These are phyloP conservation scores for Quercus tomentella DNA, from an alignment of 331 rosid species.

Conservation along the genomic window DNA sequence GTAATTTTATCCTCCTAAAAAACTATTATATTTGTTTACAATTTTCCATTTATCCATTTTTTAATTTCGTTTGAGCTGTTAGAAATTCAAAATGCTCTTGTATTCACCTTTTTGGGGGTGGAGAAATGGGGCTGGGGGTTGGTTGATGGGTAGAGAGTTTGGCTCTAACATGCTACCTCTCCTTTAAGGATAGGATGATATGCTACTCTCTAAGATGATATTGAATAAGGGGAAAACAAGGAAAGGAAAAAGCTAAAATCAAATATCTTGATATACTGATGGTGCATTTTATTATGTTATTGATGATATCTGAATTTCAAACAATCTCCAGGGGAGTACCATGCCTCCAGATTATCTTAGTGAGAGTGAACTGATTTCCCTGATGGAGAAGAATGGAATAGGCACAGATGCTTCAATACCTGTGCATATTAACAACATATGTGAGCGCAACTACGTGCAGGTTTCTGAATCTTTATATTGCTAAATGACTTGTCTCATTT, in stretches of 20 bases:
- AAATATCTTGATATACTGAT: background rate
- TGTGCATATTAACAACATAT: constrained; percentile 93
- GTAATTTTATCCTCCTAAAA: constrained; percentile 13
- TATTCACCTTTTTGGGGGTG: background rate
- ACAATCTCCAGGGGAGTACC: constrained; percentile 68
- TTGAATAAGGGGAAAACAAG: background rate
- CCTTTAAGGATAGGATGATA: background rate
- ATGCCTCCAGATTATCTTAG: constrained; percentile 83
- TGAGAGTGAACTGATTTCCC: constrained; percentile 94
- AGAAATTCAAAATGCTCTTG: background rate
- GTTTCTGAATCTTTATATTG: constrained; percentile 34
- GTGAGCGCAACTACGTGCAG: constrained; percentile 98
- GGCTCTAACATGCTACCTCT: constrained; percentile 10
- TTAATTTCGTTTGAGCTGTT: background rate
- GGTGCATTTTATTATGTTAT: constrained; percentile 7
- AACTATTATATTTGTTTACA: constrained; percentile 6
- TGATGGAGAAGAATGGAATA: constrained; percentile 95
- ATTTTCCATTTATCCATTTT: background rate
- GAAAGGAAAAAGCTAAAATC: constrained; percentile 1
- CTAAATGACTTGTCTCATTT: constrained; percentile 3
- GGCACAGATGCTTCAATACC: constrained; percentile 98
- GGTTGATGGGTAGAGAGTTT: constrained; percentile 5
- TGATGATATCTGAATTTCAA: constrained; percentile 16
- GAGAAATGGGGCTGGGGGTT: background rate
- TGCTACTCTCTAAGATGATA: background rate